Evolutionary conservation across 345 rosid genomes (phyloP).

Genomic region (Populus alba): DNA sequence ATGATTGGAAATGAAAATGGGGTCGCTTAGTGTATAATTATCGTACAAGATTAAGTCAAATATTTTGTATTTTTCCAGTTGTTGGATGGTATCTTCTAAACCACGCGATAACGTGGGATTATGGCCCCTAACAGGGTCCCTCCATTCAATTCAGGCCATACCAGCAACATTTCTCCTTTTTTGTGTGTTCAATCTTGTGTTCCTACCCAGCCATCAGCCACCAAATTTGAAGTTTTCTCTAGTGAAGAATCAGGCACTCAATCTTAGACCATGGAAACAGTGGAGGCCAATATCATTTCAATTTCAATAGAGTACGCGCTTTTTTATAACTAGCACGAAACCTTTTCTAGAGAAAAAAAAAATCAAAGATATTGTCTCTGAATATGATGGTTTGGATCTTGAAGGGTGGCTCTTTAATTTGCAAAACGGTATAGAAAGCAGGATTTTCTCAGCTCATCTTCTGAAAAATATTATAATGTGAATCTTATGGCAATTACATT

Average conservation of each 20-base stretch:
- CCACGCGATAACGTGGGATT: conserved; percentile 12
- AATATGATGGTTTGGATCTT: background rate
- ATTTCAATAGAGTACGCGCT: background rate
- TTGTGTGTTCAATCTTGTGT: background rate
- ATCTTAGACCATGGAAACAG: conserved; percentile 12
- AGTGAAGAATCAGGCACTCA: background rate
- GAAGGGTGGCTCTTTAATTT: background rate
- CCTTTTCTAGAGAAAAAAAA: background rate
- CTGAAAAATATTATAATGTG: background rate
- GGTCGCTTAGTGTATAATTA: conserved; percentile 17
- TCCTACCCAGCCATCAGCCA: background rate
- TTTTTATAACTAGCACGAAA: background rate
- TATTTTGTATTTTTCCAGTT: background rate
- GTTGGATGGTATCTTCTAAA: conserved; percentile 8
- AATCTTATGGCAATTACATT: background rate
- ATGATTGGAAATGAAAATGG: conserved; percentile 15
- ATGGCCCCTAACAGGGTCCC: conserved; percentile 11
- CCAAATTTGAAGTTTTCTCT: background rate
- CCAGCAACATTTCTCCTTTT: background rate
- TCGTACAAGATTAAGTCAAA: background rate
- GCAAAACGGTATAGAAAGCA: background rate
- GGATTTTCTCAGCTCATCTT: background rate
- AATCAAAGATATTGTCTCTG: background rate
- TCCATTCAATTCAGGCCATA: background rate
- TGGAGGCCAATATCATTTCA: background rate